Evolutionary conservation across 2,329 filamentous ascomycete genomes (phyloP).

Genomic region (Lizonia empirigonia): DNA sequence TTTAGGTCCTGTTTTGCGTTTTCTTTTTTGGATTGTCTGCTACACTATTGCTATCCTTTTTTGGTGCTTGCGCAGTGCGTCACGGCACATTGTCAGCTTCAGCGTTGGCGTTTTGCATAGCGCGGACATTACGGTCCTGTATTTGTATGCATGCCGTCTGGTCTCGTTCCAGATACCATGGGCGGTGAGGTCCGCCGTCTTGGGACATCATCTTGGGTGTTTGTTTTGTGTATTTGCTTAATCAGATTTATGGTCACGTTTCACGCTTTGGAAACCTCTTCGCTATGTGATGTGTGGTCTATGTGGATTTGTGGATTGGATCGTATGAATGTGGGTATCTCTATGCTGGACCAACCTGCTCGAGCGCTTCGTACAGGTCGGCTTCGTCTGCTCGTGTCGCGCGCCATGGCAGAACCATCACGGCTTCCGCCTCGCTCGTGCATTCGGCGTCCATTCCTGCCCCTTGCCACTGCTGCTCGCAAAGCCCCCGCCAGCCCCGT

Average conservation of each 20-base stretch:
- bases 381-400: background rate
- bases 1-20: background rate
- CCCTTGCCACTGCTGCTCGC: constrained; percentile 15
- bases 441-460: constrained; percentile 40
- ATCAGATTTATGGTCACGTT: background rate
- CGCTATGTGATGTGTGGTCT: too few species aligned
- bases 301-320: background rate
- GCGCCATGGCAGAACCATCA: background rate
- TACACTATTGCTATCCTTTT: background rate
- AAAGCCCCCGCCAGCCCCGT: constrained; percentile 29
- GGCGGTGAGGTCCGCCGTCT: background rate
- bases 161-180: constrained; percentile 16
- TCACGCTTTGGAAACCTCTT: background rate
- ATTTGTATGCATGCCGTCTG: constrained; percentile 1
- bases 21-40: background rate
- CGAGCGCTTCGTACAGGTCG: constrained; percentile 36
- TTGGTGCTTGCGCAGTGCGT: background rate
- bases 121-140: constrained; percentile 3
- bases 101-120: constrained; percentile 31
- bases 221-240: background rate
- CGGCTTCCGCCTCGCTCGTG: constrained; percentile 28
- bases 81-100: background rate
- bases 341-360: constrained; percentile 12
- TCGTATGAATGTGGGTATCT: background rate
- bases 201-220: background rate